phyloP scores from a whole-genome alignment of 164 flowering plant genomes.

The Nelumbo lutea region DNA sequence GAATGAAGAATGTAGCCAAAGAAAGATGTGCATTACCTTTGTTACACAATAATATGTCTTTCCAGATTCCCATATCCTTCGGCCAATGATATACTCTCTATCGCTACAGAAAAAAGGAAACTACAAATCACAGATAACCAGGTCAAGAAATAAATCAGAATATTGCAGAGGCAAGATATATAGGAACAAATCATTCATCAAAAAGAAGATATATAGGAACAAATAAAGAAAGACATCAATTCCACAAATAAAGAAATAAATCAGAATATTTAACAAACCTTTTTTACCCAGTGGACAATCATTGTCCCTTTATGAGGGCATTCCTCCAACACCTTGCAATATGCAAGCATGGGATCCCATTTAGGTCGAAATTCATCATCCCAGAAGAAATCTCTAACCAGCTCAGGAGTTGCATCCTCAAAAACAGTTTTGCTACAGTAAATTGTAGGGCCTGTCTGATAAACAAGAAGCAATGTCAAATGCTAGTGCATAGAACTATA shows the following conservation, averaged over 20 bases:
- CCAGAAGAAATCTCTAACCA: constrained; percentile 81
- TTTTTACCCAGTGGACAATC: constrained; percentile 71
- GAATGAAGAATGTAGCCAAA: not conserved
- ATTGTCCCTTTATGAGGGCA: constrained; percentile 62
- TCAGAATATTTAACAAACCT: constrained; percentile 31
- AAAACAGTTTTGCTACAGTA: constrained; percentile 59
- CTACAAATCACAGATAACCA: constrained; percentile 27
- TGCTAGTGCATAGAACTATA: not conserved
- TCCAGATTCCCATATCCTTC: constrained; percentile 74
- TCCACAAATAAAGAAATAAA: not conserved
- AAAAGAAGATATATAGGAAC: not conserved
- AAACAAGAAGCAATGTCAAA: not conserved
- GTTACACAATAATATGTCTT: constrained; percentile 56
- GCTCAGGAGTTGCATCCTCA: constrained; percentile 71
- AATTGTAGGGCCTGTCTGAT: constrained; percentile 53
- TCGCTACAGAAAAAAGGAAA: constrained; percentile 84
- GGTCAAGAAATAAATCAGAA: constrained; percentile 6
- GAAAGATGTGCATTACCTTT: constrained; percentile 31
- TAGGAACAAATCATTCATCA: not conserved
- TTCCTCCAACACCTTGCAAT: constrained; percentile 43
- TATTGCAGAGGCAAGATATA: not conserved
- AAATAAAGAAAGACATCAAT: not conserved
- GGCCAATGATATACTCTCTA: constrained; percentile 64
- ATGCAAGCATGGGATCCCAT: constrained; percentile 76
- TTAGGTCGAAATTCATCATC: constrained; percentile 62